These are phyloP conservation scores for Liriodendron chinense DNA, from an alignment of 164 flowering plant genomes.

Conservation along the genomic window DNA sequence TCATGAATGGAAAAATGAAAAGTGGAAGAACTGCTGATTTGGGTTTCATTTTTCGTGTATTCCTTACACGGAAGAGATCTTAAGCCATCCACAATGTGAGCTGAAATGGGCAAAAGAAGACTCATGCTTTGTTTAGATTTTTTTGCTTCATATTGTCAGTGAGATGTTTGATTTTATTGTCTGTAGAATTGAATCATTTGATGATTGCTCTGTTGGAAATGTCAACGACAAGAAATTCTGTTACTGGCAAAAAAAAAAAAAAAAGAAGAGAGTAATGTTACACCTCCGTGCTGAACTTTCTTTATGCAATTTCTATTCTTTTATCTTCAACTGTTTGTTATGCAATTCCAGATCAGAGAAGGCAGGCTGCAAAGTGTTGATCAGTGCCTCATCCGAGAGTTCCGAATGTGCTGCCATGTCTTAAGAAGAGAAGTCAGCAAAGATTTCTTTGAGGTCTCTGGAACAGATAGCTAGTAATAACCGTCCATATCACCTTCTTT, in stretches of 20 bases:
- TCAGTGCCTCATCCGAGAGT: slow-evolving; percentile 76
- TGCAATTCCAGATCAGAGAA: slow-evolving; percentile 67
- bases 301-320: neutral
- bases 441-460: slow-evolving; percentile 29
- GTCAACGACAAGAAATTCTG: no score
- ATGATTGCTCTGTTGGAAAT: no score
- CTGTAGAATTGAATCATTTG: no score
- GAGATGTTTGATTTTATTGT: neutral
- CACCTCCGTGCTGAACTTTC: no score
- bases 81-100: neutral
- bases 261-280: no score
- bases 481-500: neutral
- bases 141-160: neutral
- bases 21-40: no score
- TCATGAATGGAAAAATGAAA: no score
- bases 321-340: neutral
- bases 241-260: no score
- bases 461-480: neutral
- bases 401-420: slow-evolving; percentile 75
- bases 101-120: neutral
- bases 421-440: slow-evolving; percentile 68
- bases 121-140: neutral
- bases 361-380: slow-evolving; percentile 84
- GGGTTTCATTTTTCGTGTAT: neutral
- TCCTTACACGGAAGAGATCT: neutral